Evolutionary conservation across 2,329 filamentous ascomycete genomes (phyloP), one percentile per base, ranked within the genome.

Genomic region (Aspergillus fructus): DNA sequence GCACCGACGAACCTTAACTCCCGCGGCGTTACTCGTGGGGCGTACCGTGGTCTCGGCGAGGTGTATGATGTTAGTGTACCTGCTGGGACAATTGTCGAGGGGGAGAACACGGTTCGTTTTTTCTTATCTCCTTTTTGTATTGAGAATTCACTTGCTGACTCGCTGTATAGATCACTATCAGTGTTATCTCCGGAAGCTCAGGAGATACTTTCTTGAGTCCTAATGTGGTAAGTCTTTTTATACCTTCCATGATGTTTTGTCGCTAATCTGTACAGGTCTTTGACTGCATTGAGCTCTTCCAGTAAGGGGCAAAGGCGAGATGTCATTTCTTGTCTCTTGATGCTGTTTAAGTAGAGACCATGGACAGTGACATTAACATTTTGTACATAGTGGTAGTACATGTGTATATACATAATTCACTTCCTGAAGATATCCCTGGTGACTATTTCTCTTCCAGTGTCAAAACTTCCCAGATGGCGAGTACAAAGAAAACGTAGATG

Each of bases 1-100:
- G 83, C 84, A 0, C 86, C 86, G 0, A 79, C 76, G 9, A 86
- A 87, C 72, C 84, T 89, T 49, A 81, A 89, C 67, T 86, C 82
- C 4, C 79, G 86, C 15, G 86, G 86, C 12, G 79, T 89, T 2
- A 89, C 86, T 0, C 78, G 87, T 12, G 87, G 86, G 11, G 85
- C 85, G 0, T 89, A 89, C 65, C 77, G 85, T 7, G 86, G 86
- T 0, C 75, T 78, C 53, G 85, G 85, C 4, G 86, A 89, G 63
- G 79, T 88, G 5, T 89, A 89, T 65, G 80, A 86, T 58, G 80
- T 84, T 46, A 74, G 71, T n/a, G 81, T 89, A 47, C 84, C 86
- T 0, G 73, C 81, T 2, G 85, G 85, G 0, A 85, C 77, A 3
- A 77, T 89, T 47, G 78, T 83, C 7, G 74, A 76, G n/a, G 87